Evolutionary conservation across 2,329 filamentous ascomycete genomes (phyloP).

Genomic region (Pseudocercospora vitis): DNA sequence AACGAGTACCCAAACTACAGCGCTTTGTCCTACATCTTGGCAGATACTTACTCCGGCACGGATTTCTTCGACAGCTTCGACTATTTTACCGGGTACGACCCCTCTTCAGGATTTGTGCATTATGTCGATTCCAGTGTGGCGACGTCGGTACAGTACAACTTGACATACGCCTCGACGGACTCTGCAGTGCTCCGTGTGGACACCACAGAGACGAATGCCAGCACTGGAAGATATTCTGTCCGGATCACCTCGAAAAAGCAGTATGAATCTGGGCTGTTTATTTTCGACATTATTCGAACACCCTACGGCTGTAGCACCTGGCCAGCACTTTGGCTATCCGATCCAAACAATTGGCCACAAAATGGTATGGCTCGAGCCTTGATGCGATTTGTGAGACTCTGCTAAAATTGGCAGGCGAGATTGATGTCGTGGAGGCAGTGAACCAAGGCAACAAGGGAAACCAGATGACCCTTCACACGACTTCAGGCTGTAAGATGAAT

Average conservation of each 20-base stretch:
- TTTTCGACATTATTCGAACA: constrained; percentile 40
- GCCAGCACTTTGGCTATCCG: constrained; percentile 42
- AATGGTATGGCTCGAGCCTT: constrained; percentile 28
- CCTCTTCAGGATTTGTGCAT: constrained; percentile 53
- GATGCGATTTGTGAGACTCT: neutral
- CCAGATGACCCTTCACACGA: constrained; percentile 36
- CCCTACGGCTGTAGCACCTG: constrained; percentile 41
- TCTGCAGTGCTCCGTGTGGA: constrained; percentile 34
- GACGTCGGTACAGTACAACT: constrained; percentile 29
- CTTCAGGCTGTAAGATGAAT: constrained; percentile 35
- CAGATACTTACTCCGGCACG: constrained; percentile 43
- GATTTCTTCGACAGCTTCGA: constrained; percentile 53
- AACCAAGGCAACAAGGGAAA: constrained; percentile 32
- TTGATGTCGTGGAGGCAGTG: constrained; percentile 40
- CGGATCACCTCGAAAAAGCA: constrained; percentile 40
- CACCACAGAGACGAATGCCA: constrained; percentile 30
- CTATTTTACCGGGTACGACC: constrained; percentile 50
- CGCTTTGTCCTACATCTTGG: constrained; percentile 30
- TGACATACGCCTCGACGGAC: constrained; percentile 33
- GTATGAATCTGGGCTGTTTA: constrained; percentile 41
- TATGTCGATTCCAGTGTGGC: constrained; percentile 39
- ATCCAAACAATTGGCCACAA: constrained; percentile 46
- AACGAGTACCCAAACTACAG: constrained; percentile 34
- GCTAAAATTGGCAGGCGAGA: constrained; percentile 23
- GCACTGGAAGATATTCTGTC: constrained; percentile 37